Conservation (phyloP, 2,329 filamentous ascomycete genomes). For the Chalaropsis thielavioides region DNA sequence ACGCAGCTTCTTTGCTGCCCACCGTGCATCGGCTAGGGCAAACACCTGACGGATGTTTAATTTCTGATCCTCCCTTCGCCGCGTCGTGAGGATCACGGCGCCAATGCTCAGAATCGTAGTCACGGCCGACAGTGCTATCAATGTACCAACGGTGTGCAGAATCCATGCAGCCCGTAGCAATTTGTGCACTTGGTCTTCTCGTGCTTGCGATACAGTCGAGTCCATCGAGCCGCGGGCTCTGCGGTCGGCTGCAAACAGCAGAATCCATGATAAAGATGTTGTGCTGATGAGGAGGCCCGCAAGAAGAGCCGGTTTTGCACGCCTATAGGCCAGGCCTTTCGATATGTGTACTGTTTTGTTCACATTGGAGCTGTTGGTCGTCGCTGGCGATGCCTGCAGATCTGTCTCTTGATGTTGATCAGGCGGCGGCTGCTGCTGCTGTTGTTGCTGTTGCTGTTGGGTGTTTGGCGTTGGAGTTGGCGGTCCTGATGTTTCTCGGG, state of each 20-base stretch:
- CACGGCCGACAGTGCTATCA: constrained; percentile 12
- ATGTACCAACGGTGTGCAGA: constrained; percentile 14
- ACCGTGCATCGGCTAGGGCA: constrained; percentile 13
- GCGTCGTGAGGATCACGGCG: constrained; percentile 11
- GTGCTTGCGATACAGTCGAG: neutral
- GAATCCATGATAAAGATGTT: constrained; percentile 14
- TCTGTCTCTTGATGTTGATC: neutral
- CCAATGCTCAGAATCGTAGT: constrained; percentile 8
- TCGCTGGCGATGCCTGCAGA: neutral
- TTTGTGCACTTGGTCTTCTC: constrained; percentile 4
- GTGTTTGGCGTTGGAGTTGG: neutral
- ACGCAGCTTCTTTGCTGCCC: constrained; percentile 12
- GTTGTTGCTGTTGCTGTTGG: neutral
- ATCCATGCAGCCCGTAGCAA: constrained; percentile 16
- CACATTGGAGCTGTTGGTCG: neutral
- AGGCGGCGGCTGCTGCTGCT: neutral
- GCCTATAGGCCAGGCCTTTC: constrained; percentile 8
- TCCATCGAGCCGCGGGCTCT: constrained; percentile 9
- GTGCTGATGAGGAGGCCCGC: constrained; percentile 10
- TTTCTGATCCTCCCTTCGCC: neutral
- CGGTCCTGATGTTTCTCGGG: neutral
- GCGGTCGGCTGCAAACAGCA: constrained; percentile 9
- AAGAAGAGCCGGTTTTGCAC: constrained; percentile 14
- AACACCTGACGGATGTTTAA: constrained; percentile 15
- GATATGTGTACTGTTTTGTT: neutral